Evolutionary conservation across 139 green algal species (phyloP).

Genomic region (Haematococcus lacustris): DNA sequence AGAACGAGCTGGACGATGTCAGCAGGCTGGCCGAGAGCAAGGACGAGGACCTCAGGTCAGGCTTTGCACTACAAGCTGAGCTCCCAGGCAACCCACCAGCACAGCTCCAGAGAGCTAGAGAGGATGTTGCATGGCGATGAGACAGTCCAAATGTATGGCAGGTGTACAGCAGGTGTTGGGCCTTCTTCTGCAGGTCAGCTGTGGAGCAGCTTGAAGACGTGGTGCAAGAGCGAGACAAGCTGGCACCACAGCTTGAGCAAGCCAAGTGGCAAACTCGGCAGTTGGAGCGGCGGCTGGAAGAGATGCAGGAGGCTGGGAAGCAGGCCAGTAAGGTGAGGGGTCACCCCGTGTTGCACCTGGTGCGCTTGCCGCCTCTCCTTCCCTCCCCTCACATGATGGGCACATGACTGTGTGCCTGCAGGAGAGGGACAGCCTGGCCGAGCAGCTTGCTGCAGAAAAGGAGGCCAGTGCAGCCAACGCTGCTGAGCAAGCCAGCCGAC

Average conservation of each 20-base stretch:
- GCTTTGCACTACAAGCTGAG: too few species aligned
- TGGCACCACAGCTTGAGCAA: constrained; percentile 36
- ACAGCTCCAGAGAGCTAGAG: too few species aligned
- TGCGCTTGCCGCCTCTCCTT: too few species aligned
- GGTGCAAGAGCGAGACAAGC: constrained; percentile 16
- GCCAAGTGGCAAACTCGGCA: constrained; percentile 38
- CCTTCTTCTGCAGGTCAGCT: constrained; percentile 15
- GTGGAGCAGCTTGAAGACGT: constrained; percentile 5
- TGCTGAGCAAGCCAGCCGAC: background rate
- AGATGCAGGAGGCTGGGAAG: constrained; percentile 5
- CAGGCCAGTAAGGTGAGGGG: background rate
- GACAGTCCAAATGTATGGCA: too few species aligned
- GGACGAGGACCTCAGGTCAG: constrained; percentile 18
- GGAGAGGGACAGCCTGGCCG: background rate
- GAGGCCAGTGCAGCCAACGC: background rate
- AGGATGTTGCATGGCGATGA: too few species aligned
- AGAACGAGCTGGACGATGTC: constrained; percentile 21
- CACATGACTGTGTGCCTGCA: too few species aligned
- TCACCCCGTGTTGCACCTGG: too few species aligned
- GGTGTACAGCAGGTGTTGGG: too few species aligned
- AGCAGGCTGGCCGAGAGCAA: background rate
- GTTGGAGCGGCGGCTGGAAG: constrained; percentile 38
- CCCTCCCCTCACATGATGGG: too few species aligned
- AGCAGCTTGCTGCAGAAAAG: background rate
- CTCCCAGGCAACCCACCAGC: too few species aligned